Conservation (phyloP, 805 yeast species). For the Candida silvatica region DNA sequence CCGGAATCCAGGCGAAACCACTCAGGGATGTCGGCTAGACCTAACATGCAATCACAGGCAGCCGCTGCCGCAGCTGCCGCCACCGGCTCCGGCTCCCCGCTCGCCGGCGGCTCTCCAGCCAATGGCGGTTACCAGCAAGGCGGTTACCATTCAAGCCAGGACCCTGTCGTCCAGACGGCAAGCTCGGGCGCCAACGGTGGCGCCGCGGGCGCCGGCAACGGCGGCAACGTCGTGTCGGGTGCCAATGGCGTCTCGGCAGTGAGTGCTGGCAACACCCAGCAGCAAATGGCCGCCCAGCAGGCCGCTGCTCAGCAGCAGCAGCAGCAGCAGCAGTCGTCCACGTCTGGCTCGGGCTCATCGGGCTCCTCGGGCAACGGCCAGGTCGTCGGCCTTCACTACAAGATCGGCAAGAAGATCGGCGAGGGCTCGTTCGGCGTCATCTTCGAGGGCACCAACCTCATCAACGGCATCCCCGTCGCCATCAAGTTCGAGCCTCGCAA, state of each 20-base stretch:
- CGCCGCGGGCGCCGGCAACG: neutral
- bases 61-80: slow-evolving; percentile 29
- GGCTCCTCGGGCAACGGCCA: slow-evolving; percentile 33
- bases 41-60: slow-evolving; percentile 17
- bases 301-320: slow-evolving; percentile 5
- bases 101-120: no score
- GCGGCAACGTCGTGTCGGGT: no score
- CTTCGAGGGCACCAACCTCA: slow-evolving; percentile 89
- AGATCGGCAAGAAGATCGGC: slow-evolving; percentile 95
- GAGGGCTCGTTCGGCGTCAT: slow-evolving; percentile 98
- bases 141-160: no score
- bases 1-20: no score
- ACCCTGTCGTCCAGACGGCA: no score
- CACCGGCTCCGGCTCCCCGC: no score
- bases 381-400: slow-evolving; percentile 90
- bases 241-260: neutral
- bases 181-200: slow-evolving; percentile 7
- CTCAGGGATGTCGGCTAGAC: slow-evolving; percentile 22
- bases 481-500: slow-evolving; percentile 96
- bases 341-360: slow-evolving; percentile 8
- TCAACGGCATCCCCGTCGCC: slow-evolving; percentile 90
- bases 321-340: slow-evolving; percentile 1
- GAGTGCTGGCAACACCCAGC: neutral
- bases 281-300: neutral
- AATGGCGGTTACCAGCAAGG: no score